Conservation (phyloP, 768 basidiomycete genomes). For the Lactarius sanguifluus region DNA sequence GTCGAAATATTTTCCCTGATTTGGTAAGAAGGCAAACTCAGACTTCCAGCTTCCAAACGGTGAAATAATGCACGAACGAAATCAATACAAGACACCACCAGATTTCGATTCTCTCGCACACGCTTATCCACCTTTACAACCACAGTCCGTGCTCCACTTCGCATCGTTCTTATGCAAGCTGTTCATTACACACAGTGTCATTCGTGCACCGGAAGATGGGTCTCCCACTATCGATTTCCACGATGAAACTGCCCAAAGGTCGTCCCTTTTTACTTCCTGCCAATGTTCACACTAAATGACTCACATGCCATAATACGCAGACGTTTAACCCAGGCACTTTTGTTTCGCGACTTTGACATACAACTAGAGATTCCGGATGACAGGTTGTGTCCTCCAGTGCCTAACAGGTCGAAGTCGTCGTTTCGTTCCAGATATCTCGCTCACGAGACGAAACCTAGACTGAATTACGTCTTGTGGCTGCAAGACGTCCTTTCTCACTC, state of each 20-base stretch:
- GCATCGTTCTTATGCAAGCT: not conserved
- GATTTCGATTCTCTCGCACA: constrained; percentile 62
- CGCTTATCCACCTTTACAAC: constrained; percentile 54
- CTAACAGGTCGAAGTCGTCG: constrained; percentile 6
- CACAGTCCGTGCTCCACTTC: constrained; percentile 44
- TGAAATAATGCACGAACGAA: constrained; percentile 46
- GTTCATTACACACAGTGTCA: constrained; percentile 26
- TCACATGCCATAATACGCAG: constrained; percentile 42
- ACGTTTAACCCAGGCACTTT: constrained; percentile 74
- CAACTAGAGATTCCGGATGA: constrained; percentile 60
- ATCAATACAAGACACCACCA: constrained; percentile 47
- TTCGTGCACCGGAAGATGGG: constrained; percentile 32
- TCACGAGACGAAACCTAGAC: constrained; percentile 40
- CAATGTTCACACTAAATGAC: not conserved
- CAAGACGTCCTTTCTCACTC: constrained; percentile 53
- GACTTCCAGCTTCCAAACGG: not conserved
- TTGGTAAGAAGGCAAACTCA: no score
- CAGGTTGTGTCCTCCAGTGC: constrained; percentile 85
- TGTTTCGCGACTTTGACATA: constrained; percentile 72
- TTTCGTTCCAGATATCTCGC: not conserved
- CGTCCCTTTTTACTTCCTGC: not conserved
- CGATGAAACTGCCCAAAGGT: constrained; percentile 70
- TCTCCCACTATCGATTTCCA: constrained; percentile 68
- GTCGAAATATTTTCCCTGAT: no score
- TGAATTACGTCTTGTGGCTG: constrained; percentile 88